Base-by-base conservation (phyloP, 768 basidiomycete genomes). In the Boletus huronensis region DNA sequence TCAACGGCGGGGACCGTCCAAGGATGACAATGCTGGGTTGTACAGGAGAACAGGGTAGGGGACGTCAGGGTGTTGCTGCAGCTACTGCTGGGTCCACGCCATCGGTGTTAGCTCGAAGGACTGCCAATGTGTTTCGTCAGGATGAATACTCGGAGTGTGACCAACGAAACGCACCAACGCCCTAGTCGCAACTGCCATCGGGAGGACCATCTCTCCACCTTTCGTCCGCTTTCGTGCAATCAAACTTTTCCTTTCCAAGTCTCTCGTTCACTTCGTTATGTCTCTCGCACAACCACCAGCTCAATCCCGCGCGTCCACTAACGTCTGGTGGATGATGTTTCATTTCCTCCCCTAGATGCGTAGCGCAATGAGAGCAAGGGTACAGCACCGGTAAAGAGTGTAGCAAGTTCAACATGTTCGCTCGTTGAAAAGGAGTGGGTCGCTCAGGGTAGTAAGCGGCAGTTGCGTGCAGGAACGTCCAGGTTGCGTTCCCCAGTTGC, bases 381-480 rank as follows among this genome's bases (percentile, higher is more conserved):
- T 98, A 98, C 16, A 98, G 74, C 9, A 82, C 69, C 0, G 94
- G 93, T 38, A 96, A 71, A 1, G 93, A 80, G 46, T 80, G 80
- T 14, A 98, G 72, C 25, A 98, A 78, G 62, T 80, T 77, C 32
- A 91, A 75, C 94, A 98, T 98, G 59, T 90, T 85, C 28, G 83
- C 79, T 53, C 89, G 86, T 62, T 96, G 92, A 6, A 75, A 74
- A 1, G 84, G 77, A 0, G 86, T 82, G 1, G 96, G 92, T 16
- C 75, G 72, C n/a, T 87, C 83, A 26, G 96, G 94, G 73, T 94
- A 98, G 72, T 98, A 97, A 21, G 96, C 93, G 0, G 94, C 95
- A 6, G 96, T 88, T 9, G 93, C 87, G 66, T 98, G 96, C 31
- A 98, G 78, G 80, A 98, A 98, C 16, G 93, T 88, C 96, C 96